These are phyloP conservation scores for Chrysoporthe cubensis DNA, from an alignment of 2,329 filamentous ascomycete species.

Conservation along the genomic window DNA sequence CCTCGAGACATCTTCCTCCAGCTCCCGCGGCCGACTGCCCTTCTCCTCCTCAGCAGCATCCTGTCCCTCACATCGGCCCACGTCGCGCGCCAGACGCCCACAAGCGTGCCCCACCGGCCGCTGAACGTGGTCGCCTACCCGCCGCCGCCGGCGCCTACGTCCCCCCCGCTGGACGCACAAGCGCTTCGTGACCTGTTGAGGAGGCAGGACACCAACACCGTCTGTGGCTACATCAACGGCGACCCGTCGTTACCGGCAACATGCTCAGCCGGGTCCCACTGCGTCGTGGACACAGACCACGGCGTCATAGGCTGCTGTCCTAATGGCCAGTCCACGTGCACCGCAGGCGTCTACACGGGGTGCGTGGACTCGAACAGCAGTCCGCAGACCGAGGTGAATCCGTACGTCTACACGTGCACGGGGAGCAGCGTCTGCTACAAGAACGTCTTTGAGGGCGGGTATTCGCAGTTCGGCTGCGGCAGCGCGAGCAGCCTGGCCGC, in stretches of 20 bases:
- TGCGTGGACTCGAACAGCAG: constrained; percentile 58
- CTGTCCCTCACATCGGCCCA: constrained; percentile 35
- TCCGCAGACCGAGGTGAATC: constrained; percentile 55
- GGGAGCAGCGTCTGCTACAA: constrained; percentile 57
- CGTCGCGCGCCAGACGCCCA: constrained; percentile 33
- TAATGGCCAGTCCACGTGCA: constrained; percentile 52
- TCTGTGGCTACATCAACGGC: constrained; percentile 63
- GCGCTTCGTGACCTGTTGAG: constrained; percentile 40
- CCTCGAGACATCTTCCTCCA: constrained; percentile 34
- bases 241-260: constrained; percentile 57
- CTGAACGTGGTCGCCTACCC: constrained; percentile 41
- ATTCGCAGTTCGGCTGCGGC: constrained; percentile 62
- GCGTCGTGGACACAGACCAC: constrained; percentile 55
- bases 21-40: constrained; percentile 37
- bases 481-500: constrained; percentile 52
- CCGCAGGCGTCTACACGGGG: constrained; percentile 59
- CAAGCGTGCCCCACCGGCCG: constrained; percentile 36
- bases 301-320: constrained; percentile 62
- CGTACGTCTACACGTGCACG: constrained; percentile 61
- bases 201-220: constrained; percentile 52
- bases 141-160: constrained; percentile 42
- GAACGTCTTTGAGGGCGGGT: constrained; percentile 59
- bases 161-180: constrained; percentile 42
- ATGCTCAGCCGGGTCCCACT: constrained; percentile 61
- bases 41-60: constrained; percentile 36